Conservation (phyloP, 192 early-diverging fungal species). For the Coemansia sp. region DNA sequence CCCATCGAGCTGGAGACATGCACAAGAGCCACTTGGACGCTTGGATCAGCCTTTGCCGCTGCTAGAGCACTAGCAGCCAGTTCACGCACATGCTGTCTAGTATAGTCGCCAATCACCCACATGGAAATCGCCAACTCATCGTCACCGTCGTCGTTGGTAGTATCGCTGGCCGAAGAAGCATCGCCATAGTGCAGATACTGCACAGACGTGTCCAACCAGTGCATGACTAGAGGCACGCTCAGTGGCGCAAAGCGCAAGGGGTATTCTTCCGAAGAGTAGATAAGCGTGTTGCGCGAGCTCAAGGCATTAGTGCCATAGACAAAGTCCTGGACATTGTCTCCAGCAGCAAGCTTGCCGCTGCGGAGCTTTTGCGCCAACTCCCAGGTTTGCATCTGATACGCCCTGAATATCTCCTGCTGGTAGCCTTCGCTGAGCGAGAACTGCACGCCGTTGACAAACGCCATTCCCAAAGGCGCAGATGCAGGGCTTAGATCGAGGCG, state of each 20-base stretch:
- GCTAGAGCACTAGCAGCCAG: slow-evolving; percentile 53
- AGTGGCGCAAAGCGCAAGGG: slow-evolving; percentile 36
- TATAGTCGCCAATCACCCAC: slow-evolving; percentile 58
- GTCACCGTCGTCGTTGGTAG: background rate
- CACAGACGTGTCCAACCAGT: slow-evolving; percentile 23
- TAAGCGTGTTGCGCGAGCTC: slow-evolving; percentile 57
- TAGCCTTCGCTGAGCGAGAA: slow-evolving; percentile 59
- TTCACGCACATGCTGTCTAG: slow-evolving; percentile 45
- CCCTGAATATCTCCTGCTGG: slow-evolving; percentile 52
- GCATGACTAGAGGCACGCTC: background rate
- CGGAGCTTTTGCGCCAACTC: slow-evolving; percentile 52
- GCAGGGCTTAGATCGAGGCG: slow-evolving; percentile 36
- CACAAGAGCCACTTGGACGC: slow-evolving; percentile 34
- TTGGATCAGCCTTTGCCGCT: slow-evolving; percentile 18
- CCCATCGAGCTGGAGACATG: slow-evolving; percentile 1
- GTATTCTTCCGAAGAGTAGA: slow-evolving; percentile 35
- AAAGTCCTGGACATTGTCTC: slow-evolving; percentile 63
- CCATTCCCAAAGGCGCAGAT: slow-evolving; percentile 39
- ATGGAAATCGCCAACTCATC: slow-evolving; percentile 24
- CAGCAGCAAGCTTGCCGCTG: slow-evolving; percentile 49
- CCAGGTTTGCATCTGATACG: slow-evolving; percentile 54
- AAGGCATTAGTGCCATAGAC: slow-evolving; percentile 62
- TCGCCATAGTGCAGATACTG: slow-evolving; percentile 13
- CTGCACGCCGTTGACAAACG: slow-evolving; percentile 81
- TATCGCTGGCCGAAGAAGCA: background rate